Evolutionary conservation across 1,284 basidiomycete genomes (phyloP).

Genomic region (Megacollybia platyphylla): DNA sequence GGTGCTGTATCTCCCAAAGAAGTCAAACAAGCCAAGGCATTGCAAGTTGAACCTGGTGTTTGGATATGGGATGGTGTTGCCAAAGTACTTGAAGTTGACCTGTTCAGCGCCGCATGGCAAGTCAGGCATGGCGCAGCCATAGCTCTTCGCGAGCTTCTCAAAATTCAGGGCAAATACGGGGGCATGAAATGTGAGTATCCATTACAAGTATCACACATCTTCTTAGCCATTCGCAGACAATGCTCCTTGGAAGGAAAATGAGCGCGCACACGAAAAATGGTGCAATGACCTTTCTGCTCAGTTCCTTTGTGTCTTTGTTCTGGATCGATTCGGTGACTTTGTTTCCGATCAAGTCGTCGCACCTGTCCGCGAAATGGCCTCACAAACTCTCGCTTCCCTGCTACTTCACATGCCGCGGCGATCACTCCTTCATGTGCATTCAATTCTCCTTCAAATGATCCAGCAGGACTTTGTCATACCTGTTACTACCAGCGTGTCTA

Average conservation of each 20-base stretch:
- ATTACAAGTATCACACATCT: background rate
- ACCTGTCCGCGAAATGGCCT: conserved; percentile 93
- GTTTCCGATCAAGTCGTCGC: conserved; percentile 96
- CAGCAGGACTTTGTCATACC: conserved; percentile 62
- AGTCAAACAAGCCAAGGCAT: conserved; percentile 57
- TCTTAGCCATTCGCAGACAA: conserved; percentile 24
- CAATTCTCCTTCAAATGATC: conserved; percentile 87
- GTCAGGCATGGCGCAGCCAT: conserved; percentile 90
- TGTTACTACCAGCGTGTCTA: conserved; percentile 13
- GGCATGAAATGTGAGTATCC: conserved; percentile 57
- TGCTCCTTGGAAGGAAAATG: conserved; percentile 42
- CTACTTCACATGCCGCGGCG: conserved; percentile 76
- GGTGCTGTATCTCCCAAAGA: conserved; percentile 70
- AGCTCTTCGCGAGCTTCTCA: conserved; percentile 83
- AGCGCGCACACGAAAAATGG: conserved; percentile 68
- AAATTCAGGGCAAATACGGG: conserved; percentile 72
- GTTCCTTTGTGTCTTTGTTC: conserved; percentile 84
- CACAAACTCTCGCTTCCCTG: conserved; percentile 87
- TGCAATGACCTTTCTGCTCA: conserved; percentile 82
- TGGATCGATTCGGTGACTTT: conserved; percentile 97
- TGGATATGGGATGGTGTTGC: conserved; percentile 89
- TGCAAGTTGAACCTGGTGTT: conserved; percentile 59
- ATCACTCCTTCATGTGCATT: conserved; percentile 73
- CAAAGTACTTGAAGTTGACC: conserved; percentile 71
- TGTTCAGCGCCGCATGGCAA: conserved; percentile 89